Conservation (phyloP, 106 monocot species). For the Triglochin maritima region DNA sequence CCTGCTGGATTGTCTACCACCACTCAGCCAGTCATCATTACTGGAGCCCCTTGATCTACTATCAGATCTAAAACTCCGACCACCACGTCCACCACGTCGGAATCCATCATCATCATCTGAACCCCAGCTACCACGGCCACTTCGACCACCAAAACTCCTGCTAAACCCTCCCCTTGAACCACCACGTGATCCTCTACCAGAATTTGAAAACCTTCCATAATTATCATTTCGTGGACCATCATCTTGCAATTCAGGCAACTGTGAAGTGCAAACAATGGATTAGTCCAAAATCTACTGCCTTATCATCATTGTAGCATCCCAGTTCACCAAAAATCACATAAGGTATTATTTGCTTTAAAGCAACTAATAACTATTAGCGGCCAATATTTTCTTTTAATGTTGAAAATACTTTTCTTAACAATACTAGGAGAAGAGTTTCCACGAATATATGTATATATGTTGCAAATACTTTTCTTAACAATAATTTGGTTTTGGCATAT, state of each 20-base stretch:
- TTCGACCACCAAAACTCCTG: slow-evolving; percentile 23
- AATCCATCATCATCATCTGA: slow-evolving; percentile 54
- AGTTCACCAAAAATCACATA: too few species aligned
- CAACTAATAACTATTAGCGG: too few species aligned
- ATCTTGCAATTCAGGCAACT: slow-evolving; percentile 94
- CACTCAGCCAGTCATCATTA: slow-evolving; percentile 46
- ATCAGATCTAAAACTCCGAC: slow-evolving; percentile 47
- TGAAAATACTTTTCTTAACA: too few species aligned
- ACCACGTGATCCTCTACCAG: slow-evolving; percentile 19
- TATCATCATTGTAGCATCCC: too few species aligned
- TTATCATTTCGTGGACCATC: slow-evolving; percentile 67
- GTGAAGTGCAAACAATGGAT: neutral
- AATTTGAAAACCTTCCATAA: slow-evolving; percentile 68
- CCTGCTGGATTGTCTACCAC: slow-evolving; percentile 35
- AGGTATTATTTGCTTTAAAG: too few species aligned
- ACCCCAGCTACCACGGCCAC: slow-evolving; percentile 34
- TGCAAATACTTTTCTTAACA: too few species aligned
- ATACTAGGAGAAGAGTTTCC: too few species aligned
- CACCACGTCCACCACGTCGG: slow-evolving; percentile 62
- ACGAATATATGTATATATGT: too few species aligned
- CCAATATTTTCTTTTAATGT: too few species aligned
- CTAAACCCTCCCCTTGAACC: slow-evolving; percentile 1
- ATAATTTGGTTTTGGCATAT: too few species aligned
- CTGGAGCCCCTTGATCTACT: slow-evolving; percentile 41
- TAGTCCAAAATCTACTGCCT: too few species aligned